Evolutionary conservation across 2,329 filamentous ascomycete genomes (phyloP).

Genomic region (Thielaviopsis populi): DNA sequence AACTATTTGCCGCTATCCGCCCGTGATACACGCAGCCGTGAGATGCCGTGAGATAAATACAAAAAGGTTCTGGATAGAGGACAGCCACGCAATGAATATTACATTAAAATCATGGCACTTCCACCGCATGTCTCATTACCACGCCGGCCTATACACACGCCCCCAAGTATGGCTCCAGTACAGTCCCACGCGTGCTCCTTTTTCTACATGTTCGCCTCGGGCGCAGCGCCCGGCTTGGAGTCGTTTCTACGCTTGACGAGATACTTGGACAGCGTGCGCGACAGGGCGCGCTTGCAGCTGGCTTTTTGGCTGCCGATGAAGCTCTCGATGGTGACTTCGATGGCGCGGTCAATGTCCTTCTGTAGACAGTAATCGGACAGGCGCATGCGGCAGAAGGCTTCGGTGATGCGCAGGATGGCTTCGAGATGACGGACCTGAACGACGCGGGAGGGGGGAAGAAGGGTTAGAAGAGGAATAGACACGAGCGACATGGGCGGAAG

Average conservation of each 20-base stretch:
- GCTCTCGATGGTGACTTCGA: conserved; percentile 88
- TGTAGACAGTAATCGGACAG: conserved; percentile 88
- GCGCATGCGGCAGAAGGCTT: conserved; percentile 94
- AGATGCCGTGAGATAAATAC: background rate
- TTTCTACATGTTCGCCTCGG: conserved; percentile 10
- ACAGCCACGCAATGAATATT: background rate
- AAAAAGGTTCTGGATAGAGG: background rate
- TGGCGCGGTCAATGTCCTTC: conserved; percentile 88
- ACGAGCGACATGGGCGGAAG: background rate
- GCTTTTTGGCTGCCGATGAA: conserved; percentile 96
- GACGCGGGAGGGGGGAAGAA: conserved; percentile 1
- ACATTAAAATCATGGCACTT: conserved; percentile 1
- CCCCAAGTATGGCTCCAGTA: no score
- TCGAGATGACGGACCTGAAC: conserved; percentile 83
- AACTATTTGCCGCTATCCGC: background rate
- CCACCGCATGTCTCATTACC: background rate
- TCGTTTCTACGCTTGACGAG: conserved; percentile 38
- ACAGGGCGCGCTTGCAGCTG: conserved; percentile 91
- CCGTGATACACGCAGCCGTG: background rate
- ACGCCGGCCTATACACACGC: background rate
- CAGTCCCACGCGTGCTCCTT: no score
- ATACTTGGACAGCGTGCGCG: conserved; percentile 92
- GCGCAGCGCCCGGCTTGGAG: conserved; percentile 5
- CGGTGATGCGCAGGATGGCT: conserved; percentile 89
- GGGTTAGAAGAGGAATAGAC: no score